A percentile compares a stretch with the other conserved stretches of the same genome.
Evolutionary conservation across 139 green algal species (phyloP).

Genomic region (Nannochloris sp.): DNA sequence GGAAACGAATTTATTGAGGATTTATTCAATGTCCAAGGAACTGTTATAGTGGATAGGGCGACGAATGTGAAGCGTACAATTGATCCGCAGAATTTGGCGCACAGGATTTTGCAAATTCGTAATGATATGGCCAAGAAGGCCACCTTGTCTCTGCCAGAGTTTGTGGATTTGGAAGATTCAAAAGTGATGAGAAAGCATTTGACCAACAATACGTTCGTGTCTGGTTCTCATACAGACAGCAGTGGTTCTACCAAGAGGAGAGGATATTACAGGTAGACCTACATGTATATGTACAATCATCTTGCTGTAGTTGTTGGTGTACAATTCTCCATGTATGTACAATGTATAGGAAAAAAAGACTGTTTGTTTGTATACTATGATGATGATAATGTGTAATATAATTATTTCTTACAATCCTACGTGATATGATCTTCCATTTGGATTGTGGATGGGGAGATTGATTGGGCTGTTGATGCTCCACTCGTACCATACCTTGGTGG

Average conservation of each 20-base stretch:
- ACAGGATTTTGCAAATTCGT: conserved; percentile 23
- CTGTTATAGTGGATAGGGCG: conserved; percentile 6
- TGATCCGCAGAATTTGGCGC: conserved; percentile 27
- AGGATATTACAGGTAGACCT: conserved; percentile 15
- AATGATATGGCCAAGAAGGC: conserved; percentile 18
- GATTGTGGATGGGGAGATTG: conserved; percentile 65
- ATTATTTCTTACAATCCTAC: conserved; percentile 54
- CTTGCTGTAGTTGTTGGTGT: neutral
- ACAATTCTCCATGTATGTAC: neutral
- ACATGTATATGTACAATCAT: neutral
- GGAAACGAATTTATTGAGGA: conserved; percentile 34
- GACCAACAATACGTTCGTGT: neutral
- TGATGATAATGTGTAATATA: neutral
- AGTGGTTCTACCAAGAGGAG: conserved; percentile 13
- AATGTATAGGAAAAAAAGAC: neutral
- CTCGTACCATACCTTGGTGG: conserved; percentile 91
- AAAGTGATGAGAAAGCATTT: conserved; percentile 21
- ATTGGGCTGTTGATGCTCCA: conserved; percentile 44
- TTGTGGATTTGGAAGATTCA: conserved; percentile 21
- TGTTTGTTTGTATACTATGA: neutral
- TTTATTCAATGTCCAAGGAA: conserved; percentile 3
- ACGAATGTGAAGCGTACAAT: conserved; percentile 16
- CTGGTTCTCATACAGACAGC: neutral
- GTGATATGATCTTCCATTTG: conserved; percentile 61
- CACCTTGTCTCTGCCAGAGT: conserved; percentile 29